A percentile compares a stretch with the other conserved stretches of the same genome.
Evolutionary conservation across 2,329 filamentous ascomycete genomes (phyloP).

Genomic region (Nemania sp.): DNA sequence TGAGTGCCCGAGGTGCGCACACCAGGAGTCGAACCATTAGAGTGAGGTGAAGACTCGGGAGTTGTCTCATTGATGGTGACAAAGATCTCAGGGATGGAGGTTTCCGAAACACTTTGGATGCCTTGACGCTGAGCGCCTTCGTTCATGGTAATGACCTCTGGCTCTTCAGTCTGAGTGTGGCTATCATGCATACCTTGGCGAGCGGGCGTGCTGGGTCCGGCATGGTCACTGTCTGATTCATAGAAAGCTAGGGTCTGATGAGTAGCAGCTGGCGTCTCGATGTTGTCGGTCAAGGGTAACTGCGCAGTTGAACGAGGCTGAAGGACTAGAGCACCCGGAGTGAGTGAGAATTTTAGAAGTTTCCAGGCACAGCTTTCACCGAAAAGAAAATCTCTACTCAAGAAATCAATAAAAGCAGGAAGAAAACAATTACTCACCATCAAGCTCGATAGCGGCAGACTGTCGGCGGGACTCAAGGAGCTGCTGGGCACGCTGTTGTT

Average conservation of each 20-base stretch:
- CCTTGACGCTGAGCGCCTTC: background rate
- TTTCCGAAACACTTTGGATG: background rate
- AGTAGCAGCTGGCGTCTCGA: background rate
- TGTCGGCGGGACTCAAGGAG: slow-evolving; percentile 7
- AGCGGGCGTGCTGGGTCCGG: background rate
- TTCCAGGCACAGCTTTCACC: no score
- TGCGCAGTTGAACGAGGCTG: background rate
- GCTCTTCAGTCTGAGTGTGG: background rate
- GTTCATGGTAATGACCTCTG: background rate
- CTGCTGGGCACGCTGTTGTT: slow-evolving; percentile 9
- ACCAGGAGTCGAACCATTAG: background rate
- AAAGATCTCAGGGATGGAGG: background rate
- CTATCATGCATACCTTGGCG: background rate
- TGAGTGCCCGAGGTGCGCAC: background rate
- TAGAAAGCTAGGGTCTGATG: background rate
- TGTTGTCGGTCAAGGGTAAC: slow-evolving; percentile 2
- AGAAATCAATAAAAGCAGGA: no score
- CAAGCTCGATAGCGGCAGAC: slow-evolving; percentile 25
- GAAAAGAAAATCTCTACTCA: no score
- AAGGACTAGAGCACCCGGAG: no score
- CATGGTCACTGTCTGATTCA: background rate
- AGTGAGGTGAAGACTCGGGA: background rate
- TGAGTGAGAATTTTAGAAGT: no score
- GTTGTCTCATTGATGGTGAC: background rate
- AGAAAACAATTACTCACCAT: no score